These are phyloP conservation scores for Paramecium caudatum DNA, from an alignment of 73 alveolate species.

Conservation along the genomic window DNA sequence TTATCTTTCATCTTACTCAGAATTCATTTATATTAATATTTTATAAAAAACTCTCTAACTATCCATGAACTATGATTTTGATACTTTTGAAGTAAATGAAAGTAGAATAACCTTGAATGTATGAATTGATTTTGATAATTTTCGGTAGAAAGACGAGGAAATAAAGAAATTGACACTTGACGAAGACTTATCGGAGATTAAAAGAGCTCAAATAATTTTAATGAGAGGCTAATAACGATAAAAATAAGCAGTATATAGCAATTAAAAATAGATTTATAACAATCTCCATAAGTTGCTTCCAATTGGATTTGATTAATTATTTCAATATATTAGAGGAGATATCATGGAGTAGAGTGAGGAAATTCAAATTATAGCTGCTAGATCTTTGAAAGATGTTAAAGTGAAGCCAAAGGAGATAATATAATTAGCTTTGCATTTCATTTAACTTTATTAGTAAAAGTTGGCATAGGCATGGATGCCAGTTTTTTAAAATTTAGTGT, in stretches of 20 bases:
- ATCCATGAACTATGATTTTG: neutral
- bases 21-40: neutral
- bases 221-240: constrained; percentile 16
- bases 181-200: constrained; percentile 52
- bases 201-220: constrained; percentile 50
- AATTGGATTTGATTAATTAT: constrained; percentile 1
- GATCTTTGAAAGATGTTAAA: neutral
- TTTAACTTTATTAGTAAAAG: neutral
- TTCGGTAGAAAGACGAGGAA: constrained; percentile 46
- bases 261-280: constrained; percentile 8
- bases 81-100: neutral
- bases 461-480: constrained; percentile 56
- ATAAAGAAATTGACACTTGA: constrained; percentile 32
- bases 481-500: neutral
- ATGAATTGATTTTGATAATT: neutral
- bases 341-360: constrained; percentile 55
- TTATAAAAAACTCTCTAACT: neutral
- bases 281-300: neutral
- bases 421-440: constrained; percentile 18
- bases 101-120: constrained; percentile 35
- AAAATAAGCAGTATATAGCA: constrained; percentile 27
- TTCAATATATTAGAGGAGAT: neutral
- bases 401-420: constrained; percentile 21
- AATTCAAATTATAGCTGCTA: constrained; percentile 42
- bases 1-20: neutral